Evolutionary conservation across 129 eudicot genomes (phyloP), one percentile per base, ranked within the genome.

Genomic region (Oenanthe sinensis): DNA sequence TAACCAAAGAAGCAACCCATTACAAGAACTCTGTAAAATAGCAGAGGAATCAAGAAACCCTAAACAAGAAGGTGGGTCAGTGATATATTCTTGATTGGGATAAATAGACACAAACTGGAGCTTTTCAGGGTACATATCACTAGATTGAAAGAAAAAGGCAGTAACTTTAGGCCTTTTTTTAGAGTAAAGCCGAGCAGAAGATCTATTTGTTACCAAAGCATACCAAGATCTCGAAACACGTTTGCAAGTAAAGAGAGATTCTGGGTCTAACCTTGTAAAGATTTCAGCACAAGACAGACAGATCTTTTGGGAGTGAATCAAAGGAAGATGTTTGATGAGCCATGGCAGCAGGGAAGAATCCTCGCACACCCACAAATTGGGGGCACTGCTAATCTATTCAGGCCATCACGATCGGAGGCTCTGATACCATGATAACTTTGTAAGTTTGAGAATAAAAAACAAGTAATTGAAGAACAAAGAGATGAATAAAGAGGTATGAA

Each of bases 11-110:
- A 79, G 76, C 60, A 79, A 62, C 12, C 81, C 81, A 24, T 79
- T 79, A 44, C 69, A 79, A 20, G 81, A 47, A 30, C 13, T 69
- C 13, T 16, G 10, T 36, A 79, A 75, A 47, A 79, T 13, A 8
- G 81, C 81, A 26, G 81, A 76, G 50, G 55, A 40, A 36, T 79
- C 81, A 5, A 79, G 47, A 37, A 79, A 79, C 81, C 81, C 81
- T 79, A 79, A 75, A 48, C 76, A 79, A 15, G 81, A 22, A 68
- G 81, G 75, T 50, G 81, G 76, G 36, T 79, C 75, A 22, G 8
- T 8, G 16, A 79, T 48, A 67, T 22, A 24, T 68, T 79, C 76
- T 48, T 79, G 76, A 36, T 79, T 17, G 17, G 76, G 76, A 39
- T 5, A 54, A 40, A 79, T 13, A 8, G 81, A 44, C 30, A 79